phyloP scores from a whole-genome alignment of 345 rosid genomes.

The Atalantia buxifolia region DNA sequence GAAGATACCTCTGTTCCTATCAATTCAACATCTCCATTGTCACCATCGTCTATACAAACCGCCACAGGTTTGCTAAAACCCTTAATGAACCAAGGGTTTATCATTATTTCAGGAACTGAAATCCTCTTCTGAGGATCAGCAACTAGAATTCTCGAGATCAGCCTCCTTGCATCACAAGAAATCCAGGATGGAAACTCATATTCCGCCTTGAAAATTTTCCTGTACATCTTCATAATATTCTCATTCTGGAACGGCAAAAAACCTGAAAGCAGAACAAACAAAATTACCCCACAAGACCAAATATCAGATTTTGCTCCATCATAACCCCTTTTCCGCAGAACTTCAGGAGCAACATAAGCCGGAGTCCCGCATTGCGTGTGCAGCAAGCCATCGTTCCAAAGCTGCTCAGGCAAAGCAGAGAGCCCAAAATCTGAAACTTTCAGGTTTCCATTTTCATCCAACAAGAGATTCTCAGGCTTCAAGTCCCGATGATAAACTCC shows the following conservation, averaged over 20 bases:
- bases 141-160: slow-evolving; percentile 44
- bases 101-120: slow-evolving; percentile 38
- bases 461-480: slow-evolving; percentile 50
- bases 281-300: slow-evolving; percentile 63
- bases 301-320: slow-evolving; percentile 51
- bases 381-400: slow-evolving; percentile 30
- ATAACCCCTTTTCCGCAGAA: slow-evolving; percentile 35
- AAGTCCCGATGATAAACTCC: slow-evolving; percentile 56
- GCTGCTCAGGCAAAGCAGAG: slow-evolving; percentile 38
- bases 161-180: slow-evolving; percentile 31
- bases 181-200: slow-evolving; percentile 42
- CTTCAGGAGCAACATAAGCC: slow-evolving; percentile 46
- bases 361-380: slow-evolving; percentile 58
- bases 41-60: slow-evolving; percentile 12
- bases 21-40: slow-evolving; percentile 15
- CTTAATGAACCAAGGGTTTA: slow-evolving; percentile 36
- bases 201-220: slow-evolving; percentile 39
- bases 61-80: slow-evolving; percentile 9
- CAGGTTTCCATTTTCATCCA: slow-evolving; percentile 45
- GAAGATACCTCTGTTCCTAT: slow-evolving; percentile 6
- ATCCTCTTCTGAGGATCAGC: slow-evolving; percentile 45
- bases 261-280: slow-evolving; percentile 40
- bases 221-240: slow-evolving; percentile 40
- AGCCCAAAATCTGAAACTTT: slow-evolving; percentile 57
- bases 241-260: slow-evolving; percentile 43